Conservation (phyloP, 345 rosid species). For the Erucastrum elatum region DNA sequence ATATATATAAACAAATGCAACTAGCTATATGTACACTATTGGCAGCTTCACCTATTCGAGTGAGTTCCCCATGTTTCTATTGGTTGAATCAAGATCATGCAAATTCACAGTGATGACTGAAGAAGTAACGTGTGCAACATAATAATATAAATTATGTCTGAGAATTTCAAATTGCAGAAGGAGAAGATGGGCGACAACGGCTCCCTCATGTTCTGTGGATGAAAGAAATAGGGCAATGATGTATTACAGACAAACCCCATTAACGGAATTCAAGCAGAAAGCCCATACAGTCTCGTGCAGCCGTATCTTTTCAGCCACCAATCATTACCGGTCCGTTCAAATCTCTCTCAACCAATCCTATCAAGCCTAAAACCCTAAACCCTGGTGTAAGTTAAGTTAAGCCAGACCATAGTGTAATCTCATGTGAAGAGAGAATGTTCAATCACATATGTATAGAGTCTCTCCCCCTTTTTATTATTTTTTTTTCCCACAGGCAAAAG, state of each 20-base stretch:
- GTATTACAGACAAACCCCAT: constrained; percentile 39
- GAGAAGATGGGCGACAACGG: constrained; percentile 37
- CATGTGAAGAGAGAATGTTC: constrained; percentile 13
- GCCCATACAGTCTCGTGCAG: constrained; percentile 44
- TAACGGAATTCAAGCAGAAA: constrained; percentile 32
- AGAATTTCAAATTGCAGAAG: constrained; percentile 26
- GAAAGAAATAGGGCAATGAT: constrained; percentile 33
- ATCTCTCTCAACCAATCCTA: constrained; percentile 12
- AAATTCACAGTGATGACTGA: background rate
- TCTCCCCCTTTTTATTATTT: background rate
- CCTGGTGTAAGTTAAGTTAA: constrained; percentile 9
- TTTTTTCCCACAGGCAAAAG: background rate
- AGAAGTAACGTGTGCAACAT: constrained; percentile 20
- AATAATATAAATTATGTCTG: constrained; percentile 13
- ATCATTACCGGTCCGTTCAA: constrained; percentile 18
- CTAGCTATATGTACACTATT: background rate
- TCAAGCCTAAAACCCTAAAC: constrained; percentile 25
- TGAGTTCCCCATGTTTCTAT: constrained; percentile 30
- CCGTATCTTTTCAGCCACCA: constrained; percentile 23
- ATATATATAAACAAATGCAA: background rate
- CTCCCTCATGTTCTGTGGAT: constrained; percentile 40
- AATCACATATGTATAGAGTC: background rate
- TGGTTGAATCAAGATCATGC: background rate
- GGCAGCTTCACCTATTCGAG: constrained; percentile 12
- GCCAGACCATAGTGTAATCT: background rate